Evolutionary conservation across 208 protist genomes (phyloP), one percentile per base, ranked within the genome.

Genomic region (Borovskyia barvae): DNA sequence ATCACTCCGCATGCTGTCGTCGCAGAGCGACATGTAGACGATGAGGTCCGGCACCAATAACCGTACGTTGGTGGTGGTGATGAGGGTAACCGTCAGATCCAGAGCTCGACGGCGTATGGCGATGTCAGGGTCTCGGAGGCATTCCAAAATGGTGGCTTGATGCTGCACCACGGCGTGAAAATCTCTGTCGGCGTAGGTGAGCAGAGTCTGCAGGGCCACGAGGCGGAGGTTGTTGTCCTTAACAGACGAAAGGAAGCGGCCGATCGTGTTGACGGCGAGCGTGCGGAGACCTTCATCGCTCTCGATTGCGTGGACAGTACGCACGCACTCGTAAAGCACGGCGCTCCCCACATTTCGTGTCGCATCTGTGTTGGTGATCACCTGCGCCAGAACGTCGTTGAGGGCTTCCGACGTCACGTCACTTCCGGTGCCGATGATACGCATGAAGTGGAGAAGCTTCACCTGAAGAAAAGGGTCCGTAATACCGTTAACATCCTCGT

Each of bases 221-320:
- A 99, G 99, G 49, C 97, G 92, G 52, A 99, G 94, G 75, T 99
- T 99, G 70, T 99, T 99, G 71, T 99, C 98, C n/a, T 72, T 72
- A 51, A 90, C 97, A 5, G 76, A 79, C 15, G 85, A 62, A 8
- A 99, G 80, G 65, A 99, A 99, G 49, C 97, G 87, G 43, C 97
- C 96, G n/a, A 99, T 87, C 49, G 98, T 99, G 74, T 98, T 99
- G 53, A 99, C 87, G 8, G 95, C 98, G 29, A 99, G 88, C 15
- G 94, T 68, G 17, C 89, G 80, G 36, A 96, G 78, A 12, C 62
- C 81, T 11, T 81, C 77, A 61, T 97, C 92, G 37, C 85, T 85
- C 57, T 99, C 94, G 42, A 99, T 99, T 2, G 84, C 76, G 84
- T 99, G 92, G 66, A 99, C 99, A 0, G 98, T 99, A 46, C 85